phyloP scores from a whole-genome alignment of 352 stramenopile genomes.

The Pythium myriotylum region DNA sequence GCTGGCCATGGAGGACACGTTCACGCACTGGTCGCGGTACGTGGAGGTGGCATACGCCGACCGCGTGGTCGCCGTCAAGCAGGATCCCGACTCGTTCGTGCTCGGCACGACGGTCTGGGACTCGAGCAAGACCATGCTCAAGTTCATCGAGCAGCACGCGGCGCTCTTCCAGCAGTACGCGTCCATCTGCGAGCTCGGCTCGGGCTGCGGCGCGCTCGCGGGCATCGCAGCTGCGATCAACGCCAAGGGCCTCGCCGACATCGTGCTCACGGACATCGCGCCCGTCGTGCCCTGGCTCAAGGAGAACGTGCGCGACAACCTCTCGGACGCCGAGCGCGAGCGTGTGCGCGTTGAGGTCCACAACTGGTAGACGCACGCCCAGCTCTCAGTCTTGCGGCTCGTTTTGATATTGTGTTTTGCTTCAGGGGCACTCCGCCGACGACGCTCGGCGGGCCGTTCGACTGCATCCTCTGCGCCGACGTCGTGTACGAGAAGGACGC shows the following conservation, averaged over 20 bases:
- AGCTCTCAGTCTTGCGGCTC: too few relatives aligned
- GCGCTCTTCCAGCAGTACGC: constrained; percentile 54
- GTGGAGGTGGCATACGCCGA: constrained; percentile 58
- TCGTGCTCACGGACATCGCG: constrained; percentile 80
- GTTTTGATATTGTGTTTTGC: background rate
- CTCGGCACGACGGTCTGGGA: constrained; percentile 85
- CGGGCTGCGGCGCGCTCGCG: constrained; percentile 70
- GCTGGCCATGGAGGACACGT: constrained; percentile 70
- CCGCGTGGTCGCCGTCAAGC: constrained; percentile 58
- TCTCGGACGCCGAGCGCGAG: constrained; percentile 60
- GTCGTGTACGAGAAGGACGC: constrained; percentile 83
- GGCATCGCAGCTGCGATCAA: constrained; percentile 77
- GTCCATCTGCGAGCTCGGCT: constrained; percentile 76
- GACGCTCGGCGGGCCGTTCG: constrained; percentile 63
- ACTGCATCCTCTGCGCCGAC: constrained; percentile 82
- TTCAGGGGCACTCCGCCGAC: constrained; percentile 61
- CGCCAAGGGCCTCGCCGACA: constrained; percentile 51
- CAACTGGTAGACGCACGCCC: constrained; percentile 29
- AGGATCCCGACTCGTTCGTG: constrained; percentile 84
- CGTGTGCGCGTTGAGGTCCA: constrained; percentile 50
- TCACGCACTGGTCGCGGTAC: constrained; percentile 81
- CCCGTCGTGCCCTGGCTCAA: constrained; percentile 79
- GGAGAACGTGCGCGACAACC: constrained; percentile 65
- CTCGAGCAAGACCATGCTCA: constrained; percentile 85
- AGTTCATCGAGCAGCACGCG: constrained; percentile 75